A percentile compares a stretch with the other conserved stretches of the same genome.
These are phyloP conservation scores for Neospora caninum DNA, from an alignment of 169 alveolate species.

Conservation along the genomic window DNA sequence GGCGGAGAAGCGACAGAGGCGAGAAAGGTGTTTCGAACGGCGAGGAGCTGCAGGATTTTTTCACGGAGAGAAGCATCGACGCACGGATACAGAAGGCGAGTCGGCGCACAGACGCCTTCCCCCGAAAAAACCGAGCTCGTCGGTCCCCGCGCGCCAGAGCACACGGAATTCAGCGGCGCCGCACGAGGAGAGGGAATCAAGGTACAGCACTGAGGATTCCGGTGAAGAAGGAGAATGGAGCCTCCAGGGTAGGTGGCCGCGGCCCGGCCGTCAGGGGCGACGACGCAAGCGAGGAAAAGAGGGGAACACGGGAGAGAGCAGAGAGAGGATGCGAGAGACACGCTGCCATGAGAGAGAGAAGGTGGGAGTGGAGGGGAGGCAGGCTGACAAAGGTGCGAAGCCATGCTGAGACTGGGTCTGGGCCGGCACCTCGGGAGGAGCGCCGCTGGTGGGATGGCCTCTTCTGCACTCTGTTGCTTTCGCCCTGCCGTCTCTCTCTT, in stretches of 20 bases:
- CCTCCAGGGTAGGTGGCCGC: not conserved
- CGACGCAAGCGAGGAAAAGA: not conserved
- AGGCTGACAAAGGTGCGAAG: not conserved
- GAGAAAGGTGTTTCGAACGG: not conserved
- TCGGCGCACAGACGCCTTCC: not conserved
- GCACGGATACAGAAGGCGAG: not conserved
- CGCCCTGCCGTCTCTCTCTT: too few species aligned
- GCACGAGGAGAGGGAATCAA: not conserved
- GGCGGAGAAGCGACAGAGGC: not conserved
- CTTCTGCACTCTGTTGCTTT: too few species aligned
- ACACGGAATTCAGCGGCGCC: too few species aligned
- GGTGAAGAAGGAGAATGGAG: conserved; percentile 27
- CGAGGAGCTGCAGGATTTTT: not conserved
- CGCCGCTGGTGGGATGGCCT: too few species aligned
- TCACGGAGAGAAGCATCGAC: not conserved
- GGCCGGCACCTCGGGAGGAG: too few species aligned
- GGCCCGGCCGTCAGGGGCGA: not conserved
- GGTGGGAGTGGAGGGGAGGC: not conserved
- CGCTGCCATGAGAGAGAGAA: not conserved
- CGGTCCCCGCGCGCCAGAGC: too few species aligned
- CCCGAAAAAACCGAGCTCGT: not conserved
- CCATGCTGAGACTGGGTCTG: not conserved
- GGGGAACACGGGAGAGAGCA: not conserved
- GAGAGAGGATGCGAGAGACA: not conserved
- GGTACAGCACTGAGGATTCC: not conserved